Base-by-base conservation (phyloP, 1,284 basidiomycete genomes). In the Puccinia coronata region DNA sequence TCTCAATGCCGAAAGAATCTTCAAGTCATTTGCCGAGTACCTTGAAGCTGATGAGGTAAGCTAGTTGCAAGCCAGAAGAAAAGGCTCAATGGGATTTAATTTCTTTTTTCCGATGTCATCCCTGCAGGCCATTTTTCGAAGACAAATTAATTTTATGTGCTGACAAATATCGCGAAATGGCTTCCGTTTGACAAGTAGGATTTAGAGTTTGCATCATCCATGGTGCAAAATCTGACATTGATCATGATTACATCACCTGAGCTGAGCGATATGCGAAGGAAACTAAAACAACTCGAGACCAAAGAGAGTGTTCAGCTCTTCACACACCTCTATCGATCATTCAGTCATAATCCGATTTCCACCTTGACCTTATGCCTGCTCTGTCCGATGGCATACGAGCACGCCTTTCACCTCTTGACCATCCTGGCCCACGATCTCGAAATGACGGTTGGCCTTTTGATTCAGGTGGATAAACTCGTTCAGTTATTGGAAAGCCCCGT, bases 341-440 rank as follows among this genome's bases (percentile, higher is more conserved):
- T 97, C 96, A 98, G 95, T 86, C 97, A 99, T 85, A 98, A 98
- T 85, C 93, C 97, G 0, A 95, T 99, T 34, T 93, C 97, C 0
- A 95, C 95, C 0, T 97, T 99, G 85, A 94, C 95, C 0, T 89
- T 99, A 3, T 99, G 97, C 86, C 89, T 99, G 28, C 89, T 99
- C 16, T 95, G 96, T 0, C 97, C 99, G 87, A 53, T 80, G 51
- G 96, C 96, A 4, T 99, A 99, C 85, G 97, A 99, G 86, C 97
- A 99, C 87, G 97, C 97, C 0, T 97, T 94, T 55, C 97, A 96
- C 86, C 89, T 99, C 39, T 88, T 99, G n/a, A 92, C 93, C 81
- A 98, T 98, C 83, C 98, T 99, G 94, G 96, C 96, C 83, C 69
- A 80, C 41, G 96, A 98, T 82, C 88, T 99, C 59, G 97, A 99